Evolutionary conservation across 1,284 basidiomycete species (phyloP).

Genomic region (Moesziomyces sp.): DNA sequence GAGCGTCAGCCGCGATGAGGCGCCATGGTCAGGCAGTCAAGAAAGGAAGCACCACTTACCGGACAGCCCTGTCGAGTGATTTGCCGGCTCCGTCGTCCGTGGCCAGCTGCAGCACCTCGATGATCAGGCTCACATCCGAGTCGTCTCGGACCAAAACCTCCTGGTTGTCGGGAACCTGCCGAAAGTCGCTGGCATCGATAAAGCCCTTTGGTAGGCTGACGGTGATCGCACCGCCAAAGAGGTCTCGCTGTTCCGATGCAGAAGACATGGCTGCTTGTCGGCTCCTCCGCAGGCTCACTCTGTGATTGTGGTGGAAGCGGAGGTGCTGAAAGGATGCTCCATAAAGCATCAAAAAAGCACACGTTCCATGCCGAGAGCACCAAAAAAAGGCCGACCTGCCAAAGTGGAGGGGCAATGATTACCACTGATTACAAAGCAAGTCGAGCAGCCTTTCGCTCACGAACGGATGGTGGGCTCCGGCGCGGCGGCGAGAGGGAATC

Average conservation of each 20-base stretch:
- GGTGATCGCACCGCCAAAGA: conserved; percentile 81
- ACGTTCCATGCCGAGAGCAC: no score
- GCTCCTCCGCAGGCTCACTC: no score
- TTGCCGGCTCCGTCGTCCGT: conserved; percentile 73
- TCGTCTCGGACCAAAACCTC: conserved; percentile 86
- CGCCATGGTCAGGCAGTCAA: background rate
- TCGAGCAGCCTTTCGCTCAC: no score
- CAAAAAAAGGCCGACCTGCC: no score
- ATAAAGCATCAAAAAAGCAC: no score
- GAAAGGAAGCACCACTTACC: conserved; percentile 39
- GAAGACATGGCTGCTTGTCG: conserved; percentile 8
- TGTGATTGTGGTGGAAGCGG: conserved; percentile 1
- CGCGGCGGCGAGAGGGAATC: no score
- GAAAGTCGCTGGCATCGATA: conserved; percentile 86
- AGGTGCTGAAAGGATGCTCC: background rate
- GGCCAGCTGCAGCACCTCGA: conserved; percentile 85
- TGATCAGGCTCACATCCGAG: conserved; percentile 79
- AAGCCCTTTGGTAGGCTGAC: conserved; percentile 74
- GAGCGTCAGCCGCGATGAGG: background rate
- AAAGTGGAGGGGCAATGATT: no score
- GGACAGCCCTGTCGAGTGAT: conserved; percentile 60
- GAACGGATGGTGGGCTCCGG: no score
- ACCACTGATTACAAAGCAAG: no score
- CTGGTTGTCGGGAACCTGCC: conserved; percentile 96
- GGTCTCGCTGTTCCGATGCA: conserved; percentile 10